Evolutionary conservation across 345 rosid genomes (phyloP), one percentile per base, ranked within the genome.

Genomic region (Tarenaya hassleriana): DNA sequence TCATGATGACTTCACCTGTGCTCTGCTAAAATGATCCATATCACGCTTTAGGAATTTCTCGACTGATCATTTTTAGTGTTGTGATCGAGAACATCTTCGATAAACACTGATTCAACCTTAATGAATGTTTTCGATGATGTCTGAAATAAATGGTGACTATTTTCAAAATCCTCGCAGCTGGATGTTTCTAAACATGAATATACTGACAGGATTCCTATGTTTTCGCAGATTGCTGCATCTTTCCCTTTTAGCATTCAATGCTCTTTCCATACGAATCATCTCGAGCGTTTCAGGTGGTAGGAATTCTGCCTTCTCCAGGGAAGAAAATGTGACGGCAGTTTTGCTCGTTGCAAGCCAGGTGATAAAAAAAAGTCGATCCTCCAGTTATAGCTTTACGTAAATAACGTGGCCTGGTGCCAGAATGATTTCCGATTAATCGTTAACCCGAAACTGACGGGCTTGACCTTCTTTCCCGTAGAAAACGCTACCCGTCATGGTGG

Each of bases 321-420:
- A 80, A 74, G 88, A 74, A 70, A 90, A 90, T 69, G 71, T 67
- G 19, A 55, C 38, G 24, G 95, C 94, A 48, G 78, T 75, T 39
- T 50, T 86, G 55, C 82, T 90, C 19, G 85, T 84, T 37, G 74
- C 95, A 55, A 90, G 95, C 73, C 95, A 90, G 94, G 92, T 74
- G 44, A 43, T 44, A 17, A 47, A 1, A 34, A 29, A 31, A 16
- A 7, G 16, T 17, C 7, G 10, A 42, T 5, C 18, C 17, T n/a
- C n/a, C n/a, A n/a, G n/a, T n/a, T n/a, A n/a, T n/a, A n/a, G n/a
- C n/a, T n/a, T 42, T 4, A 8, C n/a, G 20, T 8, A 5, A 24
- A 24, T 24, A 24, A 24, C 29, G 29, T 24, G 29, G 29, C 5
- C 29, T 24, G 29, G 29, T 24, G 5, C 29, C 29, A 40, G 7